These are phyloP conservation scores for Trypanosoma congolense DNA, from an alignment of 208 protist genomes.

Conservation along the genomic window DNA sequence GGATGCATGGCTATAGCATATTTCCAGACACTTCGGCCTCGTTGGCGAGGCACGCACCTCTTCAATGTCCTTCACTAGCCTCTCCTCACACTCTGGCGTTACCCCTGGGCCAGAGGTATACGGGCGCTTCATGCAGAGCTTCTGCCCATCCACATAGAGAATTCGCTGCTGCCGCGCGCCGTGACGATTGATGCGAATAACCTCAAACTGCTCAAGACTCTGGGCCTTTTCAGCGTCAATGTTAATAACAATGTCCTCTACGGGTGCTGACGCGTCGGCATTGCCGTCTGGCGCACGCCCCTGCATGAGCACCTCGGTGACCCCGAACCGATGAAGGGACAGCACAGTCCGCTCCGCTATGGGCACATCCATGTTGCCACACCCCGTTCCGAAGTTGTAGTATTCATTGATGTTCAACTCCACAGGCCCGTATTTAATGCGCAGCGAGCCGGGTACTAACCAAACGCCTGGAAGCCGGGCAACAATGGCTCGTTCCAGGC, in stretches of 20 bases:
- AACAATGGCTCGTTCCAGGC: constrained; percentile 57
- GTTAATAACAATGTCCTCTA: constrained; percentile 73
- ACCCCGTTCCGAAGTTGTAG: constrained; percentile 82
- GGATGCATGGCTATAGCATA: constrained; percentile 62
- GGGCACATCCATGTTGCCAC: constrained; percentile 62
- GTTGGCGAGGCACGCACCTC: constrained; percentile 57
- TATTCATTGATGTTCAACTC: constrained; percentile 85
- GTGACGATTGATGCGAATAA: constrained; percentile 75
- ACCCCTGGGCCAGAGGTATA: constrained; percentile 27
- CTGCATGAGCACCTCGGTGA: constrained; percentile 71
- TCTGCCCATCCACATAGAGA: constrained; percentile 77
- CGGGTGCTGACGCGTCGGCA: constrained; percentile 10
- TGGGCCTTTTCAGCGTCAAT: constrained; percentile 73
- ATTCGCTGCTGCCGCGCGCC: constrained; percentile 75
- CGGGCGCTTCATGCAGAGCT: constrained; percentile 78
- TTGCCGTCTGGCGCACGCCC: constrained; percentile 66
- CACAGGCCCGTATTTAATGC: constrained; percentile 77
- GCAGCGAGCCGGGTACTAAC: constrained; percentile 75
- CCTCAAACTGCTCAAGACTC: constrained; percentile 82
- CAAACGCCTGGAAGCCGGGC: constrained; percentile 50
- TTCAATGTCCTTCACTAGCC: constrained; percentile 71
- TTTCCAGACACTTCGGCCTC: constrained; percentile 81
- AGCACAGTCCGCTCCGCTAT: constrained; percentile 82
- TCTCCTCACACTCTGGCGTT: constrained; percentile 54
- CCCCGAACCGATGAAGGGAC: constrained; percentile 78